Evolutionary conservation across 495 filamentous ascomycete species (phyloP).

Genomic region (Xylaria sp.): DNA sequence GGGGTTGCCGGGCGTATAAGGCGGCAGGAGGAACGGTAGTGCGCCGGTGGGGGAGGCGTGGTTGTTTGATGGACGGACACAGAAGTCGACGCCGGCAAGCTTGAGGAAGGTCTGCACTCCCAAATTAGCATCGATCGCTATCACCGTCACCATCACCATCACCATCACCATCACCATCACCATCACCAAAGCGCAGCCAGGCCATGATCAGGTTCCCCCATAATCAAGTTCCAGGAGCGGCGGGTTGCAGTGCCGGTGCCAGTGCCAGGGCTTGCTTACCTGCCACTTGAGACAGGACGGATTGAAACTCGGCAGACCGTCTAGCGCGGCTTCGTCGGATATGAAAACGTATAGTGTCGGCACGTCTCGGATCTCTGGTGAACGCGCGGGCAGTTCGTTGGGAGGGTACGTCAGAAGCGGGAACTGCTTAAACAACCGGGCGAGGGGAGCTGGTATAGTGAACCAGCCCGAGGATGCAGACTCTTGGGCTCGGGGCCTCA

Average conservation of each 20-base stretch:
- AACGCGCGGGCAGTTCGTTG: constrained; percentile 76
- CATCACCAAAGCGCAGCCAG: constrained; percentile 9
- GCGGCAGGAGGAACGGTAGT: constrained; percentile 84
- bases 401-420: constrained; percentile 79
- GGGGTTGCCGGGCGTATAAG: constrained; percentile 38
- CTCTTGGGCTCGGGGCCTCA: constrained; percentile 28
- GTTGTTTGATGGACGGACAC: constrained; percentile 79
- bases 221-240: not conserved
- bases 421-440: constrained; percentile 81
- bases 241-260: not conserved
- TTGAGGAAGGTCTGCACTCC: constrained; percentile 77
- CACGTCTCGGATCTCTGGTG: constrained; percentile 56
- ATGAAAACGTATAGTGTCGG: constrained; percentile 81
- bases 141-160: not conserved
- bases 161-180: not conserved
- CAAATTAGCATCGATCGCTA: not conserved
- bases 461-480: constrained; percentile 47
- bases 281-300: constrained; percentile 97
- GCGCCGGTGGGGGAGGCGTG: constrained; percentile 89
- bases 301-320: constrained; percentile 81
- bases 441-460: constrained; percentile 76
- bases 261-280: constrained; percentile 57
- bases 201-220: not conserved
- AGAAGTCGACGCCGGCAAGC: constrained; percentile 73
- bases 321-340: constrained; percentile 65